phyloP scores from a whole-genome alignment of 1,284 basidiomycete genomes.

The Takashimella tepidaria region DNA sequence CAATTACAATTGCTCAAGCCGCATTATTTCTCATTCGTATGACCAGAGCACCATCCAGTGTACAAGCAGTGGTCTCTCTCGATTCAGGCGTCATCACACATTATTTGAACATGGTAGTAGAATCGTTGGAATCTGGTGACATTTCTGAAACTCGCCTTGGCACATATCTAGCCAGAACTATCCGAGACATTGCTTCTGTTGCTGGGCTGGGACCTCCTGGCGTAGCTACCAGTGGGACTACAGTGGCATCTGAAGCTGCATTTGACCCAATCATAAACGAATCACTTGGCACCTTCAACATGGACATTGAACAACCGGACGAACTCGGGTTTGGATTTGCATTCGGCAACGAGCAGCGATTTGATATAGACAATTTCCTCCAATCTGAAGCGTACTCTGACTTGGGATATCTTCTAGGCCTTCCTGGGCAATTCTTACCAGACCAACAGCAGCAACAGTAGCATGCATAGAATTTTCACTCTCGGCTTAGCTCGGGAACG shows the following conservation, averaged over 20 bases:
- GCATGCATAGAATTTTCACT: no score
- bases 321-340: no score
- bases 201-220: neutral
- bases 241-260: no score
- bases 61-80: conserved; percentile 14
- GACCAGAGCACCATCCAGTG: conserved; percentile 16
- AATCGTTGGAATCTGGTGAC: conserved; percentile 24
- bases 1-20: conserved; percentile 33
- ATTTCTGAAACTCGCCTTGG: conserved; percentile 27
- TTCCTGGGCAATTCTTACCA: neutral
- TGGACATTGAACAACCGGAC: no score
- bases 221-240: neutral
- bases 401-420: neutral
- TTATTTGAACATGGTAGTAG: conserved; percentile 27
- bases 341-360: neutral
- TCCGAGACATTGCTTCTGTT: conserved; percentile 18
- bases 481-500: neutral
- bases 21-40: conserved; percentile 35
- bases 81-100: conserved; percentile 27
- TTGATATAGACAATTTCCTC: neutral
- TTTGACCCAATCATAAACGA: no score
- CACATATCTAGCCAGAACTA: conserved; percentile 30
- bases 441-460: no score
- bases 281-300: neutral
- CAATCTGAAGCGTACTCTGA: neutral